A percentile compares a stretch with the other conserved stretches of the same genome.
These are phyloP conservation scores for Acrodontium crateriforme DNA, from an alignment of 2,329 filamentous ascomycete species.

Conservation along the genomic window DNA sequence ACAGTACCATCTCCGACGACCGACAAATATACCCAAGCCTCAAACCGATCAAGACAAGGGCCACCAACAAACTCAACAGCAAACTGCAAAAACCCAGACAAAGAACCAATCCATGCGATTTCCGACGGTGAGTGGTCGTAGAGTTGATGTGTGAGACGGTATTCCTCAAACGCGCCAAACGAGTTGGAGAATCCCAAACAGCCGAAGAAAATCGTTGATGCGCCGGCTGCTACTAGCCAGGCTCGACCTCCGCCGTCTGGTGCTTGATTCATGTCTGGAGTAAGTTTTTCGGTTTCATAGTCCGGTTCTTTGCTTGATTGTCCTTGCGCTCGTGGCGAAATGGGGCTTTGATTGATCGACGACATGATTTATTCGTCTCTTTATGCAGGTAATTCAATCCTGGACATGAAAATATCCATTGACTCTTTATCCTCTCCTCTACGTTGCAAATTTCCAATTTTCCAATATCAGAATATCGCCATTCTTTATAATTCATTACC, in stretches of 20 bases:
- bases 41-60: neutral
- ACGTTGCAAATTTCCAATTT: too few species aligned
- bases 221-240: neutral
- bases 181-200: neutral
- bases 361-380: too few species aligned
- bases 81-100: neutral
- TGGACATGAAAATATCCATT: too few species aligned
- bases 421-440: too few species aligned
- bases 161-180: neutral
- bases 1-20: neutral
- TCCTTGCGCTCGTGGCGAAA: too few species aligned
- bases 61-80: neutral
- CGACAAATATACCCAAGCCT: neutral
- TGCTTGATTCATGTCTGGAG: too few species aligned
- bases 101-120: neutral
- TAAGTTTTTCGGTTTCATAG: too few species aligned
- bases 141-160: neutral
- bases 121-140: neutral
- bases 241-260: neutral
- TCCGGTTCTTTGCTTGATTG: too few species aligned
- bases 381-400: too few species aligned
- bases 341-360: too few species aligned
- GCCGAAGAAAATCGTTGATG: neutral
- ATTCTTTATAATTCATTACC: too few species aligned
- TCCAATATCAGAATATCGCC: too few species aligned